Evolutionary conservation across 257 asterid genomes (phyloP), one percentile per base, ranked within the genome.

Genomic region (Gentiana dahurica): DNA sequence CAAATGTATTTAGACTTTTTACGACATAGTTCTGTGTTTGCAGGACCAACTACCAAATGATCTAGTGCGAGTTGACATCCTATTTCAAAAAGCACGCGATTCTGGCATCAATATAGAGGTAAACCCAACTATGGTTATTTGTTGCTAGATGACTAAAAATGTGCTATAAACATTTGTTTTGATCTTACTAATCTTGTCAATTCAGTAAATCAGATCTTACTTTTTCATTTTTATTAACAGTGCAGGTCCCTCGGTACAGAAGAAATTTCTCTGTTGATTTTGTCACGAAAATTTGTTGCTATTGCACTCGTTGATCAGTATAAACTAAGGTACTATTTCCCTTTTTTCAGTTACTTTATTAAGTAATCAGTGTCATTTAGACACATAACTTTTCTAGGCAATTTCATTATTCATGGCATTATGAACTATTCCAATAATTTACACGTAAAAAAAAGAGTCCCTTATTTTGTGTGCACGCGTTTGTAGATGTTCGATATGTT

Each of bases 11-110:
- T n/a, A 8, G 11, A 10, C 24, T 37, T 52, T 36, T 52, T 6
- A 36, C 33, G 9, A 8, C 55, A 10, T 52, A 52, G 34, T 24
- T 33, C 53, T 2, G 46, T 5, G 46, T 41, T 41, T 41, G 73
- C 81, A 91, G 98, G 98, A 91, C 56, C 96, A 91, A 76, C 68
- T 91, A 63, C 81, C 95, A 35, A 75, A 75, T 70, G 98, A 91
- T 74, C 74, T 83, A 37, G 68, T 73, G 52, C 79, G 98, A 64
- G 96, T 91, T 47, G 71, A 91, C 74, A 76, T 76, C 85, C 75
- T 91, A 59, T 91, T 91, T 74, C 79, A 66, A 54, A 82, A 83
- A 73, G 94, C 98, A 60, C 90, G 91, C 46, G 87, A 81, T 77
- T 79, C 95, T 66, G 95, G 96, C 55, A 85, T 91, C 37, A 13